Percentiles rank a stretch among this genome's conserved stretches.
Evolutionary conservation across 371 early-diverging fungal species (phyloP).

Genomic region (Mortierella sp.): DNA sequence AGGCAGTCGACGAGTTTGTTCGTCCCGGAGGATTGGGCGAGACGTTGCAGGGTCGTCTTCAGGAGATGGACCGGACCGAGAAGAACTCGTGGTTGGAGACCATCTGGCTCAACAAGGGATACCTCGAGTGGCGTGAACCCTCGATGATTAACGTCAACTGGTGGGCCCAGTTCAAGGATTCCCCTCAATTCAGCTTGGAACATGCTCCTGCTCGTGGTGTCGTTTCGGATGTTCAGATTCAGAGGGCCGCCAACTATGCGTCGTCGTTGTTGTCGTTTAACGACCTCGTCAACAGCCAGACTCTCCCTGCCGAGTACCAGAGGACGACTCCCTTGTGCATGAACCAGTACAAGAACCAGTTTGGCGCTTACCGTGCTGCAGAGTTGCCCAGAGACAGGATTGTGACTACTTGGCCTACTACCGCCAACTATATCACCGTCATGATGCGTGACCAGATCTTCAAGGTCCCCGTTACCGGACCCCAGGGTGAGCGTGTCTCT

Average conservation of each 20-base stretch:
- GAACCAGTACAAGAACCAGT: constrained; percentile 90
- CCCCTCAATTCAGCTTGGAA: constrained; percentile 64
- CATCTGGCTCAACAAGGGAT: constrained; percentile 91
- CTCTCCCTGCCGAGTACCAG: constrained; percentile 78
- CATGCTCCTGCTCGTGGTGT: constrained; percentile 63
- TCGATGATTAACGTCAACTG: constrained; percentile 91
- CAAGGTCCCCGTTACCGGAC: constrained; percentile 79
- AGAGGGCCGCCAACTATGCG: constrained; percentile 83
- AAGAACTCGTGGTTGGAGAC: constrained; percentile 89
- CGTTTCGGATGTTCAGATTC: constrained; percentile 79
- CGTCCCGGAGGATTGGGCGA: constrained; percentile 75
- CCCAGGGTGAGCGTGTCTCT: constrained; percentile 77
- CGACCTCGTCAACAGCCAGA: constrained; percentile 77
- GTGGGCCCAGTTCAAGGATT: constrained; percentile 83
- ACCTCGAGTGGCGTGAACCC: constrained; percentile 90
- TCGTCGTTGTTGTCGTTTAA: constrained; percentile 80
- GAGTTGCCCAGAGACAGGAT: constrained; percentile 76
- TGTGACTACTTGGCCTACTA: constrained; percentile 78
- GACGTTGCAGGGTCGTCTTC: constrained; percentile 81
- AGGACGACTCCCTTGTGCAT: constrained; percentile 86
- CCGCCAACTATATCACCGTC: constrained; percentile 85
- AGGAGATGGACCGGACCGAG: constrained; percentile 69
- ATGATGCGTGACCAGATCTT: constrained; percentile 89
- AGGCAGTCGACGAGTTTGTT: constrained; percentile 76
- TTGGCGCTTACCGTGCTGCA: constrained; percentile 88